These are phyloP conservation scores for Nemania sp. DNA, from an alignment of 2,329 filamentous ascomycete species.

Conservation along the genomic window DNA sequence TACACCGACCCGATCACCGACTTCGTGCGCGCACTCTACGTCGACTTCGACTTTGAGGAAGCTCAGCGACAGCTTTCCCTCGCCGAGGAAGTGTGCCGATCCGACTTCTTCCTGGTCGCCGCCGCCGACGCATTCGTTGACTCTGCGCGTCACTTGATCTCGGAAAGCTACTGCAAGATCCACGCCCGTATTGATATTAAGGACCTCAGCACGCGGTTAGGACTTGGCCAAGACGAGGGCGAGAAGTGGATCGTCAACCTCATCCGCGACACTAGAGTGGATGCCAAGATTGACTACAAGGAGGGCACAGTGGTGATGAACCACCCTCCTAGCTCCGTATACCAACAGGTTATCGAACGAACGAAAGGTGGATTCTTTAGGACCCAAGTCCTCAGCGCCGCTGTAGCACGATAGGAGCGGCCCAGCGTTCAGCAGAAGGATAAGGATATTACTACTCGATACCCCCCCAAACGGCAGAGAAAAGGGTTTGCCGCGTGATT, in stretches of 20 bases:
- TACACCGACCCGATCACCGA: conserved; percentile 95
- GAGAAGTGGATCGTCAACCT: conserved; percentile 99
- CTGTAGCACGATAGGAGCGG: conserved; percentile 55
- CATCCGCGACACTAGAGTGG: conserved; percentile 94
- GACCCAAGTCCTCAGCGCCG: conserved; percentile 87
- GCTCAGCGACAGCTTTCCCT: conserved; percentile 84
- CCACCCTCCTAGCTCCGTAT: conserved; percentile 96
- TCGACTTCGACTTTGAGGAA: conserved; percentile 96
- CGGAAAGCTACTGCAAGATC: conserved; percentile 99
- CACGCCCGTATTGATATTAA: conserved; percentile 98
- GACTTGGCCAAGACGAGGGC: conserved; percentile 89
- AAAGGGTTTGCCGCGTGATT: conserved; percentile 24
- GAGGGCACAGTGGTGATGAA: conserved; percentile 99
- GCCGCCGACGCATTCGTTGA: conserved; percentile 90
- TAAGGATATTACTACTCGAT: too few species aligned
- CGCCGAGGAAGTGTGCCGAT: conserved; percentile 87
- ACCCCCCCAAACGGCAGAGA: conserved; percentile 29
- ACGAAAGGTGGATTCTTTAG: conserved; percentile 99
- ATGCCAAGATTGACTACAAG: conserved; percentile 99
- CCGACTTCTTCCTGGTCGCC: conserved; percentile 92
- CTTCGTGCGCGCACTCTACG: conserved; percentile 94
- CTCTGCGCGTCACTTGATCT: conserved; percentile 92
- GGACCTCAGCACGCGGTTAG: conserved; percentile 89
- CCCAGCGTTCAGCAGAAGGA: conserved; percentile 5
- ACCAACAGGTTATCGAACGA: conserved; percentile 98